Base-by-base conservation (phyloP, 805 yeast species). In the Blastobotrys terrestris region DNA sequence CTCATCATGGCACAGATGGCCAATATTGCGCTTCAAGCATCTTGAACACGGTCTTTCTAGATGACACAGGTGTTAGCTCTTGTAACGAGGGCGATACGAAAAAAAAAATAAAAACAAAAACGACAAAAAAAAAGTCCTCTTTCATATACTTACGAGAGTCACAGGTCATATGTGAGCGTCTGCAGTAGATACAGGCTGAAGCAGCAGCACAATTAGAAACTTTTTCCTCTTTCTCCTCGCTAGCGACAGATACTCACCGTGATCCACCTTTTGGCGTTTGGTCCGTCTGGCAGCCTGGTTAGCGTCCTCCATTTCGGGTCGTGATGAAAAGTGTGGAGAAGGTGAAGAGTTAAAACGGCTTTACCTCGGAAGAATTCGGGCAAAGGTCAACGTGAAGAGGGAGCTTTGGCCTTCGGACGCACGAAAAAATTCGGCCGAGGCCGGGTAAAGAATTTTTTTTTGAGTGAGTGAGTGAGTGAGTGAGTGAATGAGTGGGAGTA, bases 111-210 rank as follows among this genome's bases (percentile, higher is more conserved):
- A n/a, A n/a, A n/a, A n/a, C n/a, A n/a, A n/a, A n/a, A n/a, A n/a
- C 16, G n/a, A 15, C 11, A 18, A 20, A 15, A 19, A 19, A 45
- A 22, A 7, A 7, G 11, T 15, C 21, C 14, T 13, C 13, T 11
- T 18, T 15, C 13, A 8, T 13, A 45, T 3, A 42, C 60, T 31
- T 48, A 55, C 79, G 72, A 43, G 83, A 85, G 66, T 90, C 96
- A 70, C 98, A 91, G 31, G 89, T 86, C 91, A 91, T 87, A 67
- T 91, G 98, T 0, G 96, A 87, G 51, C 98, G 74, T 41, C 97
- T 79, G 66, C 97, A 91, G 64, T 87, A 91, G 1, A 91, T 85
- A 70, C 98, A 91, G 0, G 98, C 95, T 51, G 22, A 19, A n/a
- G 14, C 6, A 47, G 44, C 16, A 19, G n/a, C n/a, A n/a, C 2